Evolutionary conservation across 192 early-diverging fungal species (phyloP), one percentile per base, ranked within the genome.

Genomic region (Rhizophlyctis rosea): DNA sequence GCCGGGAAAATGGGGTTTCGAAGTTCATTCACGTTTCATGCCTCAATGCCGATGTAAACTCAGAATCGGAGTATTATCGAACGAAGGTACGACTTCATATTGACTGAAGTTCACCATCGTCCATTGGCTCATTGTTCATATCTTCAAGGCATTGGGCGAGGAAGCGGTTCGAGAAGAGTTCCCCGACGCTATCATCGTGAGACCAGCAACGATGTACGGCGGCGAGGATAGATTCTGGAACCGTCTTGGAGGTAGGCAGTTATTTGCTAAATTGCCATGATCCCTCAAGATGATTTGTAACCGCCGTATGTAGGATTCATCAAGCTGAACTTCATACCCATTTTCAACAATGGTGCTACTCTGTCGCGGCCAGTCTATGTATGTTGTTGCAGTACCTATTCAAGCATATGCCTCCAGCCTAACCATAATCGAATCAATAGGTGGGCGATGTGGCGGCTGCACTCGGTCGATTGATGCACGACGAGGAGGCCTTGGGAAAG

Each of bases 181-280:
- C 75, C 94, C 96, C 36, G 87, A 88, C 25, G 93, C 89, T 51
- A 96, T 91, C 61, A 94, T 98, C 75, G 90, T 98, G 47, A 92
- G 96, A 55, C 90, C 93, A 24, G 83, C 84, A 32, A 85, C 79
- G 39, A 87, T 97, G 77, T 95, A 87, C 58, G 96, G 96, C 51
- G 76, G 86, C 61, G 96, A 98, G 70, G 94, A 97, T 78, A 77
- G 87, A 59, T 92, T 98, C 80, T 86, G 91, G 75, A 93, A 93
- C 78, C 83, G 88, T 73, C 85, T 94, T 49, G 92, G 91, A 62
- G 79, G 83, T 81, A 50, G 64, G 69, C 57, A 62, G 11, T 48
- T 61, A 71, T 70, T 60, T 53, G 69, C 64, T 71, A 63, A n/a
- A 27, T 13, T 9, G 28, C 2, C 49, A n/a, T 57, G 55, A 25